Evolutionary conservation across 2,329 filamentous ascomycete species (phyloP), one percentile per base, ranked within the genome.

Genomic region (Curvularia spicifera): DNA sequence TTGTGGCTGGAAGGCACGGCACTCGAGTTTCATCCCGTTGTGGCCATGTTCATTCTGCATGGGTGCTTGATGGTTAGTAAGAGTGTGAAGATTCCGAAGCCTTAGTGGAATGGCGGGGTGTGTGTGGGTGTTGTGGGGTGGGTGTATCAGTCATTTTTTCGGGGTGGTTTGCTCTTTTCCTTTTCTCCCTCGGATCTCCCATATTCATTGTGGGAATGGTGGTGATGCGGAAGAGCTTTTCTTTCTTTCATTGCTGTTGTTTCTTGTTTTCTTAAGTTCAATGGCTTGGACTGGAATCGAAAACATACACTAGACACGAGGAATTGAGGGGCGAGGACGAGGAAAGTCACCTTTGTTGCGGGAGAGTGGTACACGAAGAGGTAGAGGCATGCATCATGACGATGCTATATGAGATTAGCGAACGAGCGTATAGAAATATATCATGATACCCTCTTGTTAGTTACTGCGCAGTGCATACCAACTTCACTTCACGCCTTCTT

Each of bases 41-140:
- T 89, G 7, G 78, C 88, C 24, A 72, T 98, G 59, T 99, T 97
- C 78, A 82, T 96, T 58, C 69, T 93, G n/a, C 92, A 96, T 75
- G 95, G 93, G 20, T 96, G 91, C 74, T 79, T 95, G 72, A 98
- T 99, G 95, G 90, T 94, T 64, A 97, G 92, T 82, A 96, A 94
- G 84, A 94, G 88, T 31, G 87, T 99, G 71, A 91, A 95, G 76
- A 93, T 99, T 66, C 95, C 95, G 15, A 99, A 99, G 86, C 93
- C 84, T 51, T 86, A 39, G 12, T 1, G 6, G 29, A 33, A 13
- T 3, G 40, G 3, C 8, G 3, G 18, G 4, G 13, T 7, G n/a
- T 18, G 12, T 8, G 24, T 26, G 42, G 15, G 42, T 44, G 6
- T 44, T 15, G 31, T 35, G 4, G 13, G 13, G 31, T 35, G 4